Evolutionary conservation across 1,284 basidiomycete genomes (phyloP).

Genomic region (Cystobasidium sp.): DNA sequence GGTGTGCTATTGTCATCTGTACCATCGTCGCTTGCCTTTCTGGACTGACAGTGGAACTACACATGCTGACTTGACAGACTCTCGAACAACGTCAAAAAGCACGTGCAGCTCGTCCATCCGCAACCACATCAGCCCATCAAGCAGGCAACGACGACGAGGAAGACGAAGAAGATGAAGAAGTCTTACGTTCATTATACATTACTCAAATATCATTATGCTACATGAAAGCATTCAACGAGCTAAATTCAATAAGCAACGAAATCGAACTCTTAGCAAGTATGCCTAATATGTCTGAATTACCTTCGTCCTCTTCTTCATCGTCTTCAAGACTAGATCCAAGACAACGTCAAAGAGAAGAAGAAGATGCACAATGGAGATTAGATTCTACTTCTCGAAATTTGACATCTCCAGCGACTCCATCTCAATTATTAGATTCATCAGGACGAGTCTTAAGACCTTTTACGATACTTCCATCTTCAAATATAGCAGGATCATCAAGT

Average conservation of each 20-base stretch:
- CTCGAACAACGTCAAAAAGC: conserved; percentile 13
- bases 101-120: conserved; percentile 5
- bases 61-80: background rate
- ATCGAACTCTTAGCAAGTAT: conserved; percentile 67
- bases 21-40: no score
- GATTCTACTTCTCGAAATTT: conserved; percentile 60
- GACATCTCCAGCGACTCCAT: background rate
- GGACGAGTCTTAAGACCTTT: conserved; percentile 67
- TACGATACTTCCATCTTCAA: conserved; percentile 77
- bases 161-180: conserved; percentile 65
- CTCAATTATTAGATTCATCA: conserved; percentile 28
- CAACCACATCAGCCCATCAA: no score
- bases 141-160: conserved; percentile 59
- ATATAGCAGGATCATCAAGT: conserved; percentile 38
- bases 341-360: conserved; percentile 53
- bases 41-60: background rate
- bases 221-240: conserved; percentile 69
- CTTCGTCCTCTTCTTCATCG: conserved; percentile 7
- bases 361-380: conserved; percentile 74
- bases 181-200: conserved; percentile 69
- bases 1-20: conserved; percentile 62
- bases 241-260: conserved; percentile 74
- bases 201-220: conserved; percentile 75
- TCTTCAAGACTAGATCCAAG: conserved; percentile 22
- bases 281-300: conserved; percentile 57